Conservation (phyloP, 1,139 yeast species). For the Debaryomyces coudertii region DNA sequence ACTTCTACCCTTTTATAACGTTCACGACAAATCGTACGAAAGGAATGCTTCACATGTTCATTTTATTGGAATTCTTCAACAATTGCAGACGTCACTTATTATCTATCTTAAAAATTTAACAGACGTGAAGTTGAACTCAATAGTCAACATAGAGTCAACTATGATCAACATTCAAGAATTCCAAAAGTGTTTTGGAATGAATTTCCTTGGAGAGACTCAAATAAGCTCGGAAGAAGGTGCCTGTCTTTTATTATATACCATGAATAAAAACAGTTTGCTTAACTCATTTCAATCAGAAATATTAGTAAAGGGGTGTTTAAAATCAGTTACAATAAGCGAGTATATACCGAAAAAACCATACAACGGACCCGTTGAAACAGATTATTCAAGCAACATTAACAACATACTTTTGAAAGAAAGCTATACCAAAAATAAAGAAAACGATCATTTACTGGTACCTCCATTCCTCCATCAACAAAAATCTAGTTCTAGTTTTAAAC, state of each 20-base stretch:
- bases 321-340: neutral
- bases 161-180: neutral
- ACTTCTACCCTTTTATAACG: neutral
- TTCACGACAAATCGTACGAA: neutral
- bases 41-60: neutral
- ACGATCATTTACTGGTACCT: neutral
- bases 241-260: neutral
- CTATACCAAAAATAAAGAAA: neutral
- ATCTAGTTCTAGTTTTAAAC: neutral
- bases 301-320: neutral
- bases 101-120: neutral
- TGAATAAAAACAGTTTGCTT: neutral
- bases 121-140: neutral
- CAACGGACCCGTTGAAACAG: neutral
- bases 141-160: neutral
- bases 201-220: neutral
- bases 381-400: neutral
- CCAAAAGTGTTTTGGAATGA: neutral
- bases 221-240: conserved; percentile 2
- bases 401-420: neutral
- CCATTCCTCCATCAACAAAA: neutral
- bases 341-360: neutral
- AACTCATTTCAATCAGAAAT: neutral
- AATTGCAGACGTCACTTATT: conserved; percentile 1
- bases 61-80: neutral